Evolutionary conservation across 129 eudicot genomes (phyloP).

Genomic region (Lonicera japonica): DNA sequence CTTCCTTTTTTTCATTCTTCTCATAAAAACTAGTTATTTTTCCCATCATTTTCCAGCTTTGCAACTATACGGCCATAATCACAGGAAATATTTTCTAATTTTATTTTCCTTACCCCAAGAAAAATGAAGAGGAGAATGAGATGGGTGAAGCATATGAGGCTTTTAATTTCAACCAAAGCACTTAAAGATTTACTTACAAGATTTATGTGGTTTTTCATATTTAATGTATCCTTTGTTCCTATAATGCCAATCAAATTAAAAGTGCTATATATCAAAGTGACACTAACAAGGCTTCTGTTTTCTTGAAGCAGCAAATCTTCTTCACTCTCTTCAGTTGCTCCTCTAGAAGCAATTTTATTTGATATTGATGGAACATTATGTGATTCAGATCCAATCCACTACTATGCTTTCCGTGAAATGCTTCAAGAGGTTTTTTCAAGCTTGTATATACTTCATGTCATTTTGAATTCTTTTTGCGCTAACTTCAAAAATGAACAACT

Average conservation of each 20-base stretch:
- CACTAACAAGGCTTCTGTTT: constrained; percentile 1
- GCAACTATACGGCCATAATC: too few relatives aligned
- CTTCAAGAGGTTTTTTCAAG: constrained; percentile 72
- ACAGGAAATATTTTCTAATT: too few relatives aligned
- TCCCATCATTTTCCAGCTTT: too few relatives aligned
- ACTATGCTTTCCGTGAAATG: constrained; percentile 76
- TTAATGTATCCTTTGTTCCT: not conserved
- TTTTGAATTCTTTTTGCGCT: not conserved
- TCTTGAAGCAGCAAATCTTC: constrained; percentile 23
- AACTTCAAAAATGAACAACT: not conserved
- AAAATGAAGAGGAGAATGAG: too few relatives aligned
- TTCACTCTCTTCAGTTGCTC: constrained; percentile 52
- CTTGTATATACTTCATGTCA: not conserved
- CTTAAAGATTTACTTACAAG: too few relatives aligned
- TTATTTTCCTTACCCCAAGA: too few relatives aligned
- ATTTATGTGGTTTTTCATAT: not conserved
- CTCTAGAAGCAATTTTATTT: constrained; percentile 81
- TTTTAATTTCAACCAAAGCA: too few relatives aligned
- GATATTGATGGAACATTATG: constrained; percentile 90
- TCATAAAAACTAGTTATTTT: too few relatives aligned
- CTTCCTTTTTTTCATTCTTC: too few relatives aligned
- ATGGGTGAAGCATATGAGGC: not conserved
- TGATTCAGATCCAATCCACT: constrained; percentile 94
- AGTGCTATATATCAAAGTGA: not conserved
- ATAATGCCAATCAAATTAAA: not conserved